Conservation (phyloP, 2,329 filamentous ascomycete genomes). For the Xylaria polymorpha region DNA sequence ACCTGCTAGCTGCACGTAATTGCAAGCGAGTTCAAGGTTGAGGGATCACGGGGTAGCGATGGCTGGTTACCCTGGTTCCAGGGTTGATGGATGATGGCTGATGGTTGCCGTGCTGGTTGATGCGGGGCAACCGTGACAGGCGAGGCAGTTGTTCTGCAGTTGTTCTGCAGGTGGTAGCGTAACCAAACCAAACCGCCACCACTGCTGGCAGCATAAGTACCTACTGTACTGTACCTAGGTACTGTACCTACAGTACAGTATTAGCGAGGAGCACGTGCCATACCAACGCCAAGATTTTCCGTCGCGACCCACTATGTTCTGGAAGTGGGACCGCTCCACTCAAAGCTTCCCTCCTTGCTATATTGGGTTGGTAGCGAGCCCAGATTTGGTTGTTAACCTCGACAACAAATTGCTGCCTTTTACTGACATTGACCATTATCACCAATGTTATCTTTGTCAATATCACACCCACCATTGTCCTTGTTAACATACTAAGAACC, state of each 20-base stretch:
- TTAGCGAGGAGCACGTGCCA: conserved; percentile 7
- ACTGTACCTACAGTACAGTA: background rate
- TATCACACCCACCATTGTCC: background rate
- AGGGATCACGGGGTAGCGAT: conserved; percentile 32
- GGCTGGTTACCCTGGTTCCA: conserved; percentile 2
- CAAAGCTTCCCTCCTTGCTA: background rate
- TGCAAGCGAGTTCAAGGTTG: conserved; percentile 20
- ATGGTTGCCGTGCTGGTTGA: conserved; percentile 22
- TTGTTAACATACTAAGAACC: background rate
- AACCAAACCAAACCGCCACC: no score
- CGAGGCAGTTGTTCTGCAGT: no score
- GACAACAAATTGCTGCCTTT: background rate
- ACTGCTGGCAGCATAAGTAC: background rate
- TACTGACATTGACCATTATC: background rate
- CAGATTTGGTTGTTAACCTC: background rate
- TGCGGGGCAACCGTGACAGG: conserved; percentile 35
- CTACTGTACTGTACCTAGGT: background rate
- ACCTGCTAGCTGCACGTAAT: conserved; percentile 18
- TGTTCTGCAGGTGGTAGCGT: no score
- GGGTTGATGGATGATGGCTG: background rate
- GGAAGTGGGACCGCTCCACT: background rate
- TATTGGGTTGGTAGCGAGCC: no score
- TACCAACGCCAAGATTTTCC: conserved; percentile 1
- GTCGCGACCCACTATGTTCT: background rate
- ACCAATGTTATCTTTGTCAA: background rate